phyloP scores from a whole-genome alignment of 768 basidiomycete species.

The Leucogyrophana mollusca region DNA sequence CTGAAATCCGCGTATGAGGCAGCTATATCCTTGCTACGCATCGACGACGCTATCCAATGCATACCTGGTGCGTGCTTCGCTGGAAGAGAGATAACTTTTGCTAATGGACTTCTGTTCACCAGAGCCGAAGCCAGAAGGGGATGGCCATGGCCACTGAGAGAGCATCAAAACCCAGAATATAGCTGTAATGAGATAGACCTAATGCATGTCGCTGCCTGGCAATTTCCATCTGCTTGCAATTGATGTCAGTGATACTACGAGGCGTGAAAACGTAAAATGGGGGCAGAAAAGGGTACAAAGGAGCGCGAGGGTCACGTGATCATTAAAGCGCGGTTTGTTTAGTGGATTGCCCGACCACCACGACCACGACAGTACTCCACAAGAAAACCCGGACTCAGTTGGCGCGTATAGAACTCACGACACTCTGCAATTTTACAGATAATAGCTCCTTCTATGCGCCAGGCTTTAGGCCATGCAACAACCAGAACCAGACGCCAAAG shows the following conservation, averaged over 20 bases:
- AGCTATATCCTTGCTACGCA: slow-evolving; percentile 89
- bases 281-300: background rate
- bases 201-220: slow-evolving; percentile 7
- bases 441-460: slow-evolving; percentile 26
- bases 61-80: slow-evolving; percentile 62
- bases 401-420: no score
- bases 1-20: slow-evolving; percentile 97
- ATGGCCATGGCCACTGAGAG: slow-evolving; percentile 71
- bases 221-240: background rate
- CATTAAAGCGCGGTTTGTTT: slow-evolving; percentile 17
- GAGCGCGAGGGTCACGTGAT: slow-evolving; percentile 29
- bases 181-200: slow-evolving; percentile 11
- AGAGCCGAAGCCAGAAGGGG: slow-evolving; percentile 74
- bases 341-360: slow-evolving; percentile 8
- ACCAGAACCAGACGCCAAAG: slow-evolving; percentile 41
- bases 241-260: slow-evolving; percentile 1
- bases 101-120: slow-evolving; percentile 17
- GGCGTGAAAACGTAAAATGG: no score
- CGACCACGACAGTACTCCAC: slow-evolving; percentile 10
- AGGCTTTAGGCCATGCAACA: slow-evolving; percentile 53
- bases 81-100: no score
- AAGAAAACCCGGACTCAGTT: slow-evolving; percentile 1
- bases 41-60: slow-evolving; percentile 95
- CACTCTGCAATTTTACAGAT: background rate
- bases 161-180: slow-evolving; percentile 6